Evolutionary conservation across 1,284 basidiomycete species (phyloP), one percentile per base, ranked within the genome.

Genomic region (Papiliotrema nemorosa): DNA sequence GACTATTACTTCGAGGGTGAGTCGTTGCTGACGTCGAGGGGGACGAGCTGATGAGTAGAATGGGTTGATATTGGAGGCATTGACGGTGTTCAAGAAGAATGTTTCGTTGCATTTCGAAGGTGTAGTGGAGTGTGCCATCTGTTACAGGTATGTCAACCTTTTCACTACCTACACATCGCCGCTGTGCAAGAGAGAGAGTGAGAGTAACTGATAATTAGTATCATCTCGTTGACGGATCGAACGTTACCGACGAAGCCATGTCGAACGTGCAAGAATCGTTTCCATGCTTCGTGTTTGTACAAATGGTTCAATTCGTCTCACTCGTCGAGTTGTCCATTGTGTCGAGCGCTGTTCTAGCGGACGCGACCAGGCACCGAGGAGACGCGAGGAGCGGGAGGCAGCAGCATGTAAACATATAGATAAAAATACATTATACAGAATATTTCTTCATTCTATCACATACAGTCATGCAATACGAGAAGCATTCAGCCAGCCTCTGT

Each of bases 11-110:
- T 83, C 84, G 29, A 85, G 90, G 74, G 90, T 91, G 63, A 55
- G 83, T 69, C 3, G 16, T 7, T 26, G 5, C 9, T 41, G 6
- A 25, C 18, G 25, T 27, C 42, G 29, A 51, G 33, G 41, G 9
- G 22, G 44, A 24, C 20, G 27, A 13, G 47, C 41, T 26, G 40
- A 47, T 40, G 47, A 21, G 27, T 67, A 92, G 87, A 93, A 94
- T 66, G 93, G 93, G 4, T 82, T 87, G 39, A 87, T 99, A 36
- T 80, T 90, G 26, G 96, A 98, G 65, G 93, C 89, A 0, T 73
- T 98, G n/a, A 82, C 82, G 16, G 77, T 97, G 52, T 98, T 97
- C 81, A 96, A 94, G 77, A 88, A 88, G 76, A 98, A 97, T 64
- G 89, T 92, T 33, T 80, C 83, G 0, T 79, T 88, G 29, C 90